phyloP scores from a whole-genome alignment of 768 basidiomycete species.

The Phaffia australis region DNA sequence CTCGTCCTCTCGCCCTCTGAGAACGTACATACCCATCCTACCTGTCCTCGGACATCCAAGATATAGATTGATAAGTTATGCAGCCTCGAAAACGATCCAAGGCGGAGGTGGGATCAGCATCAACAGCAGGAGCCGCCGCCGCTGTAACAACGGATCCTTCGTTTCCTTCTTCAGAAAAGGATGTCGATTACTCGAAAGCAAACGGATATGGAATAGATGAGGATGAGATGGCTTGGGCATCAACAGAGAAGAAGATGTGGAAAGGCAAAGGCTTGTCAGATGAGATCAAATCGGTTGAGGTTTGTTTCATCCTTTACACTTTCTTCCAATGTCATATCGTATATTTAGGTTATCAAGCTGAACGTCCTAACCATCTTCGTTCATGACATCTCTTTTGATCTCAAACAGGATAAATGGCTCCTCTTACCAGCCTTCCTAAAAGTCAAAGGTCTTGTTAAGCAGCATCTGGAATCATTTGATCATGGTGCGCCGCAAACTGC shows the following conservation, averaged over 20 bases:
- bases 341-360: not conserved
- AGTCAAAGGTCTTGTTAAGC: conserved; percentile 97
- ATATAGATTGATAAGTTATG: not conserved
- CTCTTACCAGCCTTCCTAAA: conserved; percentile 90
- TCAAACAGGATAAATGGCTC: conserved; percentile 88
- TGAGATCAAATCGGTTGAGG: conserved; percentile 82
- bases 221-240: conserved; percentile 38
- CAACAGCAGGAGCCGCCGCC: not conserved
- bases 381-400: not conserved
- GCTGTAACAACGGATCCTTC: not conserved
- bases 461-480: conserved; percentile 47
- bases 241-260: conserved; percentile 32
- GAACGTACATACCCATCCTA: not conserved
- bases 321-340: not conserved
- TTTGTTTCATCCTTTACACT: conserved; percentile 39
- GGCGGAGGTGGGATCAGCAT: not conserved
- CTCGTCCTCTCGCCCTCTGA: too few relatives aligned
- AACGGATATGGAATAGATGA: conserved; percentile 28
- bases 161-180: not conserved
- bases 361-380: not conserved
- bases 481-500: conserved; percentile 13
- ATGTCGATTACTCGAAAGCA: conserved; percentile 14
- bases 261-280: conserved; percentile 70
- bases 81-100: not conserved
- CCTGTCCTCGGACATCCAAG: not conserved